Base-by-base conservation (phyloP, 345 rosid genomes). In the sweet orange (Citrus sinensis) region DNA sequence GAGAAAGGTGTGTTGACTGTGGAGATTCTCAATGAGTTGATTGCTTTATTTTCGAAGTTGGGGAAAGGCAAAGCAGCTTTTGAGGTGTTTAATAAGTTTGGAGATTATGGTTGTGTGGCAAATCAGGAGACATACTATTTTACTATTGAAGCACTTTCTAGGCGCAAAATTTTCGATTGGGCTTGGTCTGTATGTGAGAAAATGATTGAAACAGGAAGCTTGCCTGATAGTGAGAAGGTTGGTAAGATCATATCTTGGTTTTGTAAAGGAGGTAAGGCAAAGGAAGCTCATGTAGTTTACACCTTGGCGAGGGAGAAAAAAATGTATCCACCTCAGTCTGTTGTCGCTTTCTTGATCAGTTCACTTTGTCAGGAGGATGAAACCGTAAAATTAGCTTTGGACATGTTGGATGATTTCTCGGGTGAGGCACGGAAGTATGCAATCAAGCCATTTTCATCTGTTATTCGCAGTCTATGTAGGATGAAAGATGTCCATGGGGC, bases 161-260 rank as follows among this genome's bases (percentile, higher is more conserved):
- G 85, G 81, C 80, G 90, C 40, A 89, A 86, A 0, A 14, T 83
- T 73, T 86, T 78, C 85, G 89, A 90, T 32, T 87, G 80, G 87
- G 97, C 92, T 9, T 83, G 83, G 29, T 76, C 85, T 29, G 91
- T 95, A 35, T 90, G 92, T 77, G 92, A 92, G 84, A 91, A 86
- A 79, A 92, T 95, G 98, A 82, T 93, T 17, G 67, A 80, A 76
- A 83, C 82, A 14, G 88, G 83, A 56, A 75, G 67, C 74, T 80
- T 93, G 69, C 94, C 92, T 3, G 91, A 84, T 25, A 73, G 81
- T 68, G 83, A 74, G 40, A 78, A 87, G 81, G 60, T 88, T 19
- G 97, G 98, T 63, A 84, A 88, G 85, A 89, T 92, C 77, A 85
- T 93, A n/a, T 62, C 86, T 82, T 89, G 92, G 94, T 80, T 93